Conservation (phyloP, 1,284 basidiomycete species). For the Grifola frondosa region DNA sequence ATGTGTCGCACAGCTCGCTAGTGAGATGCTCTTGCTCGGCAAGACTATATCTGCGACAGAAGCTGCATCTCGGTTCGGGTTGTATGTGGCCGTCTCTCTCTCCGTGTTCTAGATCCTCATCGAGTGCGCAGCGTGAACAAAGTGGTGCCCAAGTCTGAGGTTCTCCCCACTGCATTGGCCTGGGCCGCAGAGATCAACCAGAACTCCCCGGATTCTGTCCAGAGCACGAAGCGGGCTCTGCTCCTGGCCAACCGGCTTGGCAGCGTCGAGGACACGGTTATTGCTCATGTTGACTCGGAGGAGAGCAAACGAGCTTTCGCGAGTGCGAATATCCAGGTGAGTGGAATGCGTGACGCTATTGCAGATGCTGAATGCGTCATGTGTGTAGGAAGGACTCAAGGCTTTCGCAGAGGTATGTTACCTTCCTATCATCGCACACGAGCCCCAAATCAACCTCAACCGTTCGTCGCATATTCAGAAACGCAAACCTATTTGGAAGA, state of each 20-base stretch:
- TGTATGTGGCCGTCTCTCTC: slow-evolving; percentile 48
- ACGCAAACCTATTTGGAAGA: slow-evolving; percentile 58
- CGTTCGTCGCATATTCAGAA: slow-evolving; percentile 41
- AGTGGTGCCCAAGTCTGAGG: slow-evolving; percentile 57
- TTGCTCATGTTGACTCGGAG: slow-evolving; percentile 46
- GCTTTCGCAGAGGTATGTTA: slow-evolving; percentile 40
- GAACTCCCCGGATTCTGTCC: slow-evolving; percentile 82
- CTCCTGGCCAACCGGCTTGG: slow-evolving; percentile 51
- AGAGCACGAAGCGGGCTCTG: slow-evolving; percentile 72
- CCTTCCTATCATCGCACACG: not conserved
- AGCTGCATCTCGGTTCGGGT: slow-evolving; percentile 69
- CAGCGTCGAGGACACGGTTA: slow-evolving; percentile 54
- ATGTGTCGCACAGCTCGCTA: slow-evolving; percentile 53
- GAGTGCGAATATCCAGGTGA: slow-evolving; percentile 73
- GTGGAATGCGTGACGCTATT: slow-evolving; percentile 13
- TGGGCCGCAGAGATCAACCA: slow-evolving; percentile 60
- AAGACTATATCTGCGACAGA: slow-evolving; percentile 65
- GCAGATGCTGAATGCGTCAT: not conserved
- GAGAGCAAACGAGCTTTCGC: slow-evolving; percentile 59
- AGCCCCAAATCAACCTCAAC: no score
- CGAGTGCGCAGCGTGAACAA: slow-evolving; percentile 56
- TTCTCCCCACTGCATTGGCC: slow-evolving; percentile 63
- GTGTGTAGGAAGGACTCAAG: slow-evolving; percentile 41
- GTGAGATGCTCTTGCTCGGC: slow-evolving; percentile 77
- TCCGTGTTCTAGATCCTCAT: slow-evolving; percentile 1